Evolutionary conservation across 345 rosid species (phyloP), one percentile per base, ranked within the genome.

Genomic region (Moringa oleifera): DNA sequence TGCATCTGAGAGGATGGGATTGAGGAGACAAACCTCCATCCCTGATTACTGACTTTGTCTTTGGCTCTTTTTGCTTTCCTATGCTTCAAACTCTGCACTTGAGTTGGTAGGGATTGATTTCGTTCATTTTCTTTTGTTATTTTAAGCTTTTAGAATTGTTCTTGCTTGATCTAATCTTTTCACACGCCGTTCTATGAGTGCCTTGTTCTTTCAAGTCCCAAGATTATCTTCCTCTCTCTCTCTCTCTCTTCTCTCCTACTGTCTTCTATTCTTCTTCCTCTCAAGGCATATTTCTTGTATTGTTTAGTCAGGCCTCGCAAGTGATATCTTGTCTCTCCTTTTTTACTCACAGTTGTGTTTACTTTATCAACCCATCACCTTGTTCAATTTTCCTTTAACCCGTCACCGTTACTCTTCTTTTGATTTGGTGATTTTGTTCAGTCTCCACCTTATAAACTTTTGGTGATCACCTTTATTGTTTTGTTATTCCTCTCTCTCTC

Each of bases 131-230:
- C n/a, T n/a, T n/a, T n/a, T n/a, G 9, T 28, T 20, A n/a, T 23
- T 51, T 51, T 63, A 18, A 59, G 28, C 65, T 72, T 66, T 64
- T 54, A 45, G 19, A 25, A 31, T 66, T n/a, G n/a, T 41, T 41
- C 13, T 41, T 41, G 47, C 6, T 41, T 41, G 9, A 41, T 41
- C 9, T 41, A 41, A 45, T 66, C 69, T 63, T 66, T 62, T 55
- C 70, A 63, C 77, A 75, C 79, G 64, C 61, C 59, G 36, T 76
- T 73, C 77, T 62, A 71, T 55, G 41, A 46, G 41, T 53, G 53
- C 53, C 72, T 73, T 68, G 73, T 73, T 73, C 75, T 78, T 75
- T 41, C 80, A 80, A 75, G 77, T 82, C 80, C 85, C 87, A 75
- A 83, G 79, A 81, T 69, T 63, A 81, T 62, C 61, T n/a, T n/a